Percentiles rank a stretch among this genome's conserved stretches.
Evolutionary conservation across 805 yeast genomes (phyloP).

Genomic region (Clavispora santaluciae): DNA sequence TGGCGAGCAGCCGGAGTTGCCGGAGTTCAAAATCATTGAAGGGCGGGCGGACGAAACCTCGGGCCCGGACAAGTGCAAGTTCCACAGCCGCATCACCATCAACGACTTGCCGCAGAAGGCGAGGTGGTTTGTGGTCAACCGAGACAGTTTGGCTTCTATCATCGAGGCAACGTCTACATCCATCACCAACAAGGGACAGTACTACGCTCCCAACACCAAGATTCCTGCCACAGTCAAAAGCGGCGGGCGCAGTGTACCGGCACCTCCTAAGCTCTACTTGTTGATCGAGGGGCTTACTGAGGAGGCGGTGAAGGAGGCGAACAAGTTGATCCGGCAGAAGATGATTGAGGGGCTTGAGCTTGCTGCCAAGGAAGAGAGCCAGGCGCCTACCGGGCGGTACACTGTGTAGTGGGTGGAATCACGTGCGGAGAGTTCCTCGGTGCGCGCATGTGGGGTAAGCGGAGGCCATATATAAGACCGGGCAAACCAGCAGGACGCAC

Average conservation of each 20-base stretch:
- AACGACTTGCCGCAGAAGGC: slow-evolving; percentile 83
- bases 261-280: slow-evolving; percentile 72
- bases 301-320: slow-evolving; percentile 53
- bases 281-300: slow-evolving; percentile 72
- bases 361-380: slow-evolving; percentile 41
- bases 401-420: slow-evolving; percentile 28
- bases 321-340: slow-evolving; percentile 48
- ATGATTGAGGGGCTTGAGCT: slow-evolving; percentile 54
- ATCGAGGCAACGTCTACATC: slow-evolving; percentile 71
- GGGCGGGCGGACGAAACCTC: slow-evolving; percentile 50
- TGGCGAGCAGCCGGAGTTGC: slow-evolving; percentile 20
- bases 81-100: slow-evolving; percentile 65
- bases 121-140: slow-evolving; percentile 71
- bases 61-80: slow-evolving; percentile 51
- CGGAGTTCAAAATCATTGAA: slow-evolving; percentile 45
- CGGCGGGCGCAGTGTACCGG: slow-evolving; percentile 38
- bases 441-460: neutral
- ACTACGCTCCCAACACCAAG: slow-evolving; percentile 39
- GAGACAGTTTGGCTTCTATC: slow-evolving; percentile 57
- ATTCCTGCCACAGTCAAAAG: slow-evolving; percentile 52
- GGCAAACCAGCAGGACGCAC: too few species aligned
- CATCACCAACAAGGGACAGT: slow-evolving; percentile 78
- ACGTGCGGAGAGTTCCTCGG: slow-evolving; percentile 1
- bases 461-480: neutral
- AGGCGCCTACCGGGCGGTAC: slow-evolving; percentile 45